Base-by-base conservation (phyloP, 768 basidiomycete genomes). In the Mrakia frigida region DNA sequence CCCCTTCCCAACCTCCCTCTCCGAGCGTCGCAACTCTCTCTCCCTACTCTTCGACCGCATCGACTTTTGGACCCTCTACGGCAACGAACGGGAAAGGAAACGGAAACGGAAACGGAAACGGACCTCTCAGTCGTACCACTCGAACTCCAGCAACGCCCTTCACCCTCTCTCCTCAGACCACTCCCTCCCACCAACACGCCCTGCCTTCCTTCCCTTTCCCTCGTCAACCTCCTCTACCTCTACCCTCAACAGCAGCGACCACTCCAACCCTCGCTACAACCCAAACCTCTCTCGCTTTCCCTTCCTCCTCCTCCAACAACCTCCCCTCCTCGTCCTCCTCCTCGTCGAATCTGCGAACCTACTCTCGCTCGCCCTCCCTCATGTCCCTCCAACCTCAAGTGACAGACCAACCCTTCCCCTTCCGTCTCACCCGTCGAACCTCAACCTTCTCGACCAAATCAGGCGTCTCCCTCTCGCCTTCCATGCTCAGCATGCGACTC, bases 391-490 rank as follows among this genome's bases (percentile, higher is more conserved):
- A 68, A n/a, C 65, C 65, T 5, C 65, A 68, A 39, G 16, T 23
- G 13, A 37, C 35, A 18, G 65, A 35, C 56, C 56, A n/a, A 56
- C 56, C 56, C 56, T 74, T 74, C 28, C 39, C 60, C 23, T 60
- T 68, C 5, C 68, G 70, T n/a, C 63, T 69, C 52, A 50, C 60
- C 2, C 76, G 76, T 33, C n/a, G 60, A 37, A 35, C 61, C 28
- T 73, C 76, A 31, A 73, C 61, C 3, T 73, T 73, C 63, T 77
- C 76, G 39, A 68, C 56, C 28, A 43, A 46, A 50, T 63, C 71
- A 41, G 31, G n/a, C 11, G 31, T 41, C 39, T 77, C 76, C n/a
- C 76, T 77, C 25, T 77, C 76, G 4, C 76, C 76, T 14, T 67
- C 63, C 43, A 35, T 77, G 39, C 70, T 77, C 10, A 65, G 59